Evolutionary conservation across 768 basidiomycete species (phyloP).

Genomic region (Floccularia luteovirens): DNA sequence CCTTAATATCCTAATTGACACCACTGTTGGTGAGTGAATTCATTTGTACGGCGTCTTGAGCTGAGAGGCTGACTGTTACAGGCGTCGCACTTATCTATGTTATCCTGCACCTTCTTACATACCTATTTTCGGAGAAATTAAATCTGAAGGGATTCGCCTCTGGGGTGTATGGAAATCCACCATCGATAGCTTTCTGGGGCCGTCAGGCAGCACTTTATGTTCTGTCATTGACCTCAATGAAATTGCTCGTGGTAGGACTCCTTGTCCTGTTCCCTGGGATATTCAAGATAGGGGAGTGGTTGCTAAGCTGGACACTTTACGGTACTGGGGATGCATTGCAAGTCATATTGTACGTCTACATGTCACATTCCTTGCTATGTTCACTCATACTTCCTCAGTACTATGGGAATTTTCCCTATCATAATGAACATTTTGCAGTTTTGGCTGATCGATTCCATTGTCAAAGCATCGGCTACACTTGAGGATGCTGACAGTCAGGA

Average conservation of each 20-base stretch:
- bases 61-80: conserved; percentile 19
- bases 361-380: conserved; percentile 1
- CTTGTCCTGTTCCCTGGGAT: conserved; percentile 67
- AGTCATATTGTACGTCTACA: conserved; percentile 66
- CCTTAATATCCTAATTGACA: conserved; percentile 88
- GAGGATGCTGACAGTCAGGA: conserved; percentile 25
- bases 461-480: conserved; percentile 57
- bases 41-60: not conserved
- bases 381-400: conserved; percentile 29
- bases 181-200: conserved; percentile 62
- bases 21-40: conserved; percentile 65
- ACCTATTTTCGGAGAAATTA: conserved; percentile 55
- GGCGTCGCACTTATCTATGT: conserved; percentile 83
- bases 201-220: conserved; percentile 82
- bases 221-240: conserved; percentile 77
- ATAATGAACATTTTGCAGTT: conserved; percentile 89
- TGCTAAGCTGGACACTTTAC: conserved; percentile 70
- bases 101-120: conserved; percentile 56
- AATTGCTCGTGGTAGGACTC: conserved; percentile 76
- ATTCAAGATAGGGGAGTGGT: conserved; percentile 76
- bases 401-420: conserved; percentile 89
- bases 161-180: conserved; percentile 86
- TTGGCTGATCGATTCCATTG: conserved; percentile 91
- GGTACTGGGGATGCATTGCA: conserved; percentile 58
- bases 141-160: conserved; percentile 73